Evolutionary conservation across 148 eudicot genomes (phyloP).

Genomic region (Dianthus caryophyllus): DNA sequence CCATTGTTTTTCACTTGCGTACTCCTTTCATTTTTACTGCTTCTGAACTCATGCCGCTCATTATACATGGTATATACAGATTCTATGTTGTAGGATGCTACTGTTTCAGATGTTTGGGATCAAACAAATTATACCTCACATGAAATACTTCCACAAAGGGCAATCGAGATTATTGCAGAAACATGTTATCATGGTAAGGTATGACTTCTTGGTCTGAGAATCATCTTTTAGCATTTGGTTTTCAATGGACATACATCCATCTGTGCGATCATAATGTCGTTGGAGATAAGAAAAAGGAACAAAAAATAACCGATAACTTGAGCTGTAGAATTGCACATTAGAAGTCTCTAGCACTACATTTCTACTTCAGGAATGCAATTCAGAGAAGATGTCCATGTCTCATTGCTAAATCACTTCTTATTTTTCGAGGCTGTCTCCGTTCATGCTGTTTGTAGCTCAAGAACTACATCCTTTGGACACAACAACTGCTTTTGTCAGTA

Average conservation of each 20-base stretch:
- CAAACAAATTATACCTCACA: not conserved
- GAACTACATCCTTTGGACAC: slow-evolving; percentile 37
- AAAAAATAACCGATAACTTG: not conserved
- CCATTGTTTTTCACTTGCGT: not conserved
- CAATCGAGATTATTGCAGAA: not conserved
- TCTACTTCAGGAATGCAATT: slow-evolving; percentile 48
- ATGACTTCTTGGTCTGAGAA: not conserved
- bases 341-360: slow-evolving; percentile 10
- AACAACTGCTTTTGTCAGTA: no score
- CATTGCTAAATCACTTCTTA: not conserved
- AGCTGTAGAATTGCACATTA: not conserved
- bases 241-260: slow-evolving; percentile 12
- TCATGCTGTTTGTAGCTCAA: slow-evolving; percentile 27
- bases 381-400: slow-evolving; percentile 43
- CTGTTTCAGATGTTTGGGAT: slow-evolving; percentile 1
- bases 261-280: slow-evolving; percentile 4
- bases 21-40: not conserved
- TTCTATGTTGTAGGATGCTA: not conserved
- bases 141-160: not conserved
- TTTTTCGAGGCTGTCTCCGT: slow-evolving; percentile 1
- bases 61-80: not conserved
- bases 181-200: not conserved
- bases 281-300: not conserved
- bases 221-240: not conserved
- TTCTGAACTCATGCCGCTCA: not conserved